Percentiles rank a stretch among this genome's conserved stretches.
These are phyloP conservation scores for Nadsonia starkeyi-henricii DNA, from an alignment of 1,139 yeast species.

Conservation along the genomic window DNA sequence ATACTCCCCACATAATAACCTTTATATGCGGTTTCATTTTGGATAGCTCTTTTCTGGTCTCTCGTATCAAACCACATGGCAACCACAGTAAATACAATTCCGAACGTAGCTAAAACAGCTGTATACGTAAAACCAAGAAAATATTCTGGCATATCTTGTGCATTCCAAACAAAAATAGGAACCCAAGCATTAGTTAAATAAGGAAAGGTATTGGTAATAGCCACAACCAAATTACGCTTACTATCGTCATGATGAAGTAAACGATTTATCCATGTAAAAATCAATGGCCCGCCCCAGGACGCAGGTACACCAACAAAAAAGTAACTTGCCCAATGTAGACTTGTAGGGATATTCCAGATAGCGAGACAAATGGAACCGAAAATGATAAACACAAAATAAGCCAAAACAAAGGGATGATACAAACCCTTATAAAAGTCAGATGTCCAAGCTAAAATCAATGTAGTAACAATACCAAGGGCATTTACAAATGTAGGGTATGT, in stretches of 20 bases:
- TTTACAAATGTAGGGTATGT: slow-evolving; percentile 35
- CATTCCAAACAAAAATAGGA: slow-evolving; percentile 35
- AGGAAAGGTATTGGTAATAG: slow-evolving; percentile 36
- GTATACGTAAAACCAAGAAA: slow-evolving; percentile 38
- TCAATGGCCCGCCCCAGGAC: slow-evolving; percentile 32
- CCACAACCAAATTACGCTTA: slow-evolving; percentile 38
- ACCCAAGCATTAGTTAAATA: slow-evolving; percentile 39
- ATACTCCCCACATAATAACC: no score
- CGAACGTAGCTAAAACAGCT: slow-evolving; percentile 31
- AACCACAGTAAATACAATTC: slow-evolving; percentile 26
- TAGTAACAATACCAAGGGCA: slow-evolving; percentile 32
- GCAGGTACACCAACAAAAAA: slow-evolving; percentile 36
- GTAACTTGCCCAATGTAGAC: slow-evolving; percentile 37
- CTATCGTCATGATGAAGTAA: slow-evolving; percentile 32
- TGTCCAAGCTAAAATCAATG: slow-evolving; percentile 29
- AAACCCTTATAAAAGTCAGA: slow-evolving; percentile 35
- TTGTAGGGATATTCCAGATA: slow-evolving; percentile 33
- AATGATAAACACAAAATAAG: slow-evolving; percentile 27
- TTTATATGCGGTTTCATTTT: no score
- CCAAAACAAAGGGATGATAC: slow-evolving; percentile 27
- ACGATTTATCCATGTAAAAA: slow-evolving; percentile 44
- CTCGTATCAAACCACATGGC: background rate
- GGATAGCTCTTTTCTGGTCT: background rate
- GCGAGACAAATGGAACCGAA: slow-evolving; percentile 34
- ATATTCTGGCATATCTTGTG: slow-evolving; percentile 36